Base-by-base conservation (phyloP, 2,329 filamentous ascomycete species). In the Podosphaera fusca region DNA sequence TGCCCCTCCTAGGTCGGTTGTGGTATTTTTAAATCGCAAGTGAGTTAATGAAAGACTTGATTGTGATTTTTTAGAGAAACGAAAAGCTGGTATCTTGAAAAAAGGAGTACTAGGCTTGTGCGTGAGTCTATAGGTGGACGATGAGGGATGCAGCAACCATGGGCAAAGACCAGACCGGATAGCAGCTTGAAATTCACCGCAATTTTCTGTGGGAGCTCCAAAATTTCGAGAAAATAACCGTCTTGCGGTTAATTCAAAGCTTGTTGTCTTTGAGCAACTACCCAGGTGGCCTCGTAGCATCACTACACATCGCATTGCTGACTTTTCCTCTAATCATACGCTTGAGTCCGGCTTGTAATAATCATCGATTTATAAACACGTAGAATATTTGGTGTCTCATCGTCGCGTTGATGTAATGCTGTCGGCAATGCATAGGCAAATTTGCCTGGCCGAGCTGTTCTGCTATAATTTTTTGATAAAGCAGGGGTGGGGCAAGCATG, bases 41-140 rank as follows among this genome's bases (percentile, higher is more conserved):
- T 66, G 64, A 34, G 64, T 61, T 53, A 63, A 58, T 49, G 64
- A 63, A 31, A 65, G 62, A 14, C 59, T 55, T 66, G 65, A 67
- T 59, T 59, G 62, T 10, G 31, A 52, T 7, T 14, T 31, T 31
- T 5, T 21, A 31, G 31, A 14, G n/a, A 52, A 6, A 52, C 14
- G n/a, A 12, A 40, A 45, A 10, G 21, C 33, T 45, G 30, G 9
- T 52, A 14, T 34, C 30, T 7, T 14, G 31, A 12, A 10, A 34
- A 34, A 10, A 52, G 31, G 5, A 21, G 49, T n/a, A 34, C 31
- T 34, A 34, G 7, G 7, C 30, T 7, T 50, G 0, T 10, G 21
- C 21, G 9, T 21, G 34, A 34, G 30, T 34, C 5, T 21, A 7
- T 21, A 5, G n/a, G 29, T 14, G 30, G 49, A 33, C 33, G 60